phyloP scores from a whole-genome alignment of 352 stramenopile genomes.

The Phytophthora pinifolia region DNA sequence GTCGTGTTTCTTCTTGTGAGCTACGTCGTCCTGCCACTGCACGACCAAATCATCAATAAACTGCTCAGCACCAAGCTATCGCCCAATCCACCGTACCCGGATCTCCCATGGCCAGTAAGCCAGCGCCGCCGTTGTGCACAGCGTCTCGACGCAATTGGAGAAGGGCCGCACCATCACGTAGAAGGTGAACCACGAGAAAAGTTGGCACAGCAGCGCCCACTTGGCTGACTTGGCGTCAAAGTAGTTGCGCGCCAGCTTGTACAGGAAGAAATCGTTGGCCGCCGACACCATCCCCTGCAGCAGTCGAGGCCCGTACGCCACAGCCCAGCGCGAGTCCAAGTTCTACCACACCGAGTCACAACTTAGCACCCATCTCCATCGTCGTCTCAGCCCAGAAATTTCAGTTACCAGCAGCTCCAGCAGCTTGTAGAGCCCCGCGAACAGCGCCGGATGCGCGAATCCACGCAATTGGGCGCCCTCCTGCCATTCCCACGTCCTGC shows the following conservation, averaged over 20 bases:
- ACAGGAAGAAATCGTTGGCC: constrained; percentile 73
- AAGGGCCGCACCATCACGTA: constrained; percentile 87
- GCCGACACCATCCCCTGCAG: constrained; percentile 70
- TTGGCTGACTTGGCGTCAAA: constrained; percentile 67
- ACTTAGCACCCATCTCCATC: constrained; percentile 3
- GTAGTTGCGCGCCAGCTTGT: constrained; percentile 63
- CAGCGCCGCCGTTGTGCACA: constrained; percentile 75
- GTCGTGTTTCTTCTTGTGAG: constrained; percentile 42
- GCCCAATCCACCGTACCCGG: constrained; percentile 31
- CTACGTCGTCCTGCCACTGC: constrained; percentile 18
- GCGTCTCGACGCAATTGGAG: constrained; percentile 84
- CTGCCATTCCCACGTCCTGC: constrained; percentile 88
- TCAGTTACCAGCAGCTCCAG: constrained; percentile 53
- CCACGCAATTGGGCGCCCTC: constrained; percentile 65
- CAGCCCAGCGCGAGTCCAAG: constrained; percentile 78
- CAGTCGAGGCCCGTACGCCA: constrained; percentile 77
- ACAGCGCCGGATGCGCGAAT: constrained; percentile 77
- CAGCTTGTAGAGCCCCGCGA: constrained; percentile 79
- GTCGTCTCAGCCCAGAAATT: not conserved
- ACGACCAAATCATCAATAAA: constrained; percentile 10
- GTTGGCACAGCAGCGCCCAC: constrained; percentile 71
- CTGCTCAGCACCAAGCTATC: not conserved
- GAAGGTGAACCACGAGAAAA: constrained; percentile 87
- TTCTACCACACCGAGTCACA: constrained; percentile 35
- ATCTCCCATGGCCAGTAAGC: constrained; percentile 82